These are phyloP conservation scores for Corymbia citriodora DNA, from an alignment of 441 rosid species.

Conservation along the genomic window DNA sequence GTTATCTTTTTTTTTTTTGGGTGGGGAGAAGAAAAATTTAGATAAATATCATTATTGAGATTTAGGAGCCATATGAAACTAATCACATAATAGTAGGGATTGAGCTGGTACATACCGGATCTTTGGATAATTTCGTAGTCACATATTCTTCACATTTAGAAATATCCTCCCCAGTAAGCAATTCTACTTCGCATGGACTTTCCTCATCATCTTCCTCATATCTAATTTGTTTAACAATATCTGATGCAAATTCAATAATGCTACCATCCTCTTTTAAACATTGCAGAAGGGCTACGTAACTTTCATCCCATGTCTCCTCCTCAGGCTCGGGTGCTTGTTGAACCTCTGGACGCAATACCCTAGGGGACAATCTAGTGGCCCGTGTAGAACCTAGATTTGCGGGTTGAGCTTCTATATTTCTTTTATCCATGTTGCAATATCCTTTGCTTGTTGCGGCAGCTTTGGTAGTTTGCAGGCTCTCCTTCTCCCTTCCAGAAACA, in stretches of 20 bases:
- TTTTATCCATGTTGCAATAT: not conserved
- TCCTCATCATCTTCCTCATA: slow-evolving; percentile 6
- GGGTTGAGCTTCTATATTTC: not conserved
- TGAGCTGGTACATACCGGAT: slow-evolving; percentile 17
- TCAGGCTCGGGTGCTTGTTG: not conserved
- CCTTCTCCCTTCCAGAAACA: not conserved
- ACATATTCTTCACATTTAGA: slow-evolving; percentile 21
- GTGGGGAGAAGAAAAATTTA: not conserved
- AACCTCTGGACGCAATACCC: not conserved
- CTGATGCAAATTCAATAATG: too few relatives aligned
- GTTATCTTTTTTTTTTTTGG: not conserved
- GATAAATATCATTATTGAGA: not conserved
- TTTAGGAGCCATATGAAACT: not conserved
- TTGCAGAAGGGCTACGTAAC: not conserved
- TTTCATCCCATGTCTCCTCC: slow-evolving; percentile 1
- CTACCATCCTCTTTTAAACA: too few relatives aligned
- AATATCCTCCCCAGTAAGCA: slow-evolving; percentile 31
- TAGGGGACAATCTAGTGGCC: not conserved
- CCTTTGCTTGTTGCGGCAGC: not conserved
- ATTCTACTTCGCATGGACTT: slow-evolving; percentile 42
- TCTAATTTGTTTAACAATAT: too few relatives aligned
- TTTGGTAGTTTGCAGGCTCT: not conserved
- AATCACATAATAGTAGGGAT: not conserved
- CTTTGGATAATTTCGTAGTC: slow-evolving; percentile 13
- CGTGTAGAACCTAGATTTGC: not conserved